Conservation (phyloP, 768 basidiomycete species). For the Lanmaoa pseudosensibilis region DNA sequence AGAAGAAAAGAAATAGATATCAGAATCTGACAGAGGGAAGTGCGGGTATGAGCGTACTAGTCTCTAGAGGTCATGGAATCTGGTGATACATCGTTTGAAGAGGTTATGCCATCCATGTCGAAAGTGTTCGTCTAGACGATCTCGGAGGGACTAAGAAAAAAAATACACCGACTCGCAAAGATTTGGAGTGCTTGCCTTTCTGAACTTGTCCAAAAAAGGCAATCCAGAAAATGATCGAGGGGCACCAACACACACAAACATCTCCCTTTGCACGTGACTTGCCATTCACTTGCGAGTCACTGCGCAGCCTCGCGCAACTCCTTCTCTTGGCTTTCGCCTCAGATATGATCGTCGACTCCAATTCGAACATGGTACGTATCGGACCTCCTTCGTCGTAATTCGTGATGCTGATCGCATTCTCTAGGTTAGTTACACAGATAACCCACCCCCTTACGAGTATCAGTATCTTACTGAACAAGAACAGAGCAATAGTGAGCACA, state of each 20-base stretch:
- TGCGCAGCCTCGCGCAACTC: conserved; percentile 20
- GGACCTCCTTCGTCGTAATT: not conserved
- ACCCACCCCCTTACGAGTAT: conserved; percentile 49
- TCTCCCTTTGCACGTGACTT: conserved; percentile 21
- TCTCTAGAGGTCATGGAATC: conserved; percentile 81
- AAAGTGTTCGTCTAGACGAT: conserved; percentile 4
- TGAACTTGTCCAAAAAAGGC: conserved; percentile 7
- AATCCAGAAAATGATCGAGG: conserved; percentile 10
- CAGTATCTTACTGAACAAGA: conserved; percentile 28
- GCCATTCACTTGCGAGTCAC: not conserved
- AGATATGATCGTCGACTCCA: conserved; percentile 29
- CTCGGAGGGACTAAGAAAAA: not conserved
- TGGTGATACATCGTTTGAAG: conserved; percentile 24
- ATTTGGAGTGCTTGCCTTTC: not conserved
- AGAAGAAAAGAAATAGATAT: conserved; percentile 36
- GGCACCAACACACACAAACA: conserved; percentile 18
- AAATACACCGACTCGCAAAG: not conserved
- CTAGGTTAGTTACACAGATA: conserved; percentile 32
- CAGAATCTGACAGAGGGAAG: conserved; percentile 35
- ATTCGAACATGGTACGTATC: conserved; percentile 27
- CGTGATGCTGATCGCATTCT: not conserved
- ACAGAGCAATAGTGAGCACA: conserved; percentile 28
- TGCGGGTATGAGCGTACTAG: conserved; percentile 62
- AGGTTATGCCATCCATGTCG: conserved; percentile 33
- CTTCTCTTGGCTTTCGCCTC: not conserved